A percentile compares a stretch with the other conserved stretches of the same genome.
Conservation (phyloP, 1,139 yeast species). For the Yamadazyma epiphylla region DNA sequence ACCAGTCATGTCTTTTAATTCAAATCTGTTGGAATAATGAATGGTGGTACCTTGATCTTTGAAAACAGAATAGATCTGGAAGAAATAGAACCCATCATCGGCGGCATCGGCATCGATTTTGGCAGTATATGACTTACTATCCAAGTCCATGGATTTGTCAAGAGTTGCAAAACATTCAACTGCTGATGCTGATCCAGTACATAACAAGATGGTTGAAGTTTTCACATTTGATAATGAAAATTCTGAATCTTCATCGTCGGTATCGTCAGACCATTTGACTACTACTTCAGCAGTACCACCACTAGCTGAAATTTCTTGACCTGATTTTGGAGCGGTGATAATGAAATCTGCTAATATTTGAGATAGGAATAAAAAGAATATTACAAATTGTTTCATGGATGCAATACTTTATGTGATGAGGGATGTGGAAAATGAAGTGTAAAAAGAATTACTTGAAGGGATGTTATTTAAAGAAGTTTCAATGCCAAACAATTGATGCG, state of each 20-base stretch:
- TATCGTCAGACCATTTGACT: conserved; percentile 61
- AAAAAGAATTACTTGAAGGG: no score
- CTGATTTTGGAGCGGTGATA: conserved; percentile 48
- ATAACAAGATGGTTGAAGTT: conserved; percentile 52
- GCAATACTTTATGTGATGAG: no score
- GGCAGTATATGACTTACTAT: conserved; percentile 31
- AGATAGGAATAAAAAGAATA: conserved; percentile 2
- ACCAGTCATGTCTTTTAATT: conserved; percentile 70
- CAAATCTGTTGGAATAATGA: conserved; percentile 69
- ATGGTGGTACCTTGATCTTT: conserved; percentile 51
- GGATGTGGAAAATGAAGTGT: no score
- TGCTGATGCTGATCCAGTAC: conserved; percentile 60
- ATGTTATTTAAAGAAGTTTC: no score
- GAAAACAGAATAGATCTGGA: conserved; percentile 56
- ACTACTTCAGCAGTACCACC: conserved; percentile 46
- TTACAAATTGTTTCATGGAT: conserved; percentile 1
- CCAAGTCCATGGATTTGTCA: conserved; percentile 18
- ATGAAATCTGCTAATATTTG: conserved; percentile 50
- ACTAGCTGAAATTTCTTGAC: conserved; percentile 46
- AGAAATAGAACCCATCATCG: conserved; percentile 61
- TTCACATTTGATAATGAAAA: conserved; percentile 36
- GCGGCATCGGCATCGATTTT: conserved; percentile 40
- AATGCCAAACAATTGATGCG: no score
- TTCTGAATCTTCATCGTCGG: conserved; percentile 41
- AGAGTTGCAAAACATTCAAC: conserved; percentile 41